Evolutionary conservation across 2,329 filamentous ascomycete species (phyloP), one percentile per base, ranked within the genome.

Genomic region (Fusarium sp.): DNA sequence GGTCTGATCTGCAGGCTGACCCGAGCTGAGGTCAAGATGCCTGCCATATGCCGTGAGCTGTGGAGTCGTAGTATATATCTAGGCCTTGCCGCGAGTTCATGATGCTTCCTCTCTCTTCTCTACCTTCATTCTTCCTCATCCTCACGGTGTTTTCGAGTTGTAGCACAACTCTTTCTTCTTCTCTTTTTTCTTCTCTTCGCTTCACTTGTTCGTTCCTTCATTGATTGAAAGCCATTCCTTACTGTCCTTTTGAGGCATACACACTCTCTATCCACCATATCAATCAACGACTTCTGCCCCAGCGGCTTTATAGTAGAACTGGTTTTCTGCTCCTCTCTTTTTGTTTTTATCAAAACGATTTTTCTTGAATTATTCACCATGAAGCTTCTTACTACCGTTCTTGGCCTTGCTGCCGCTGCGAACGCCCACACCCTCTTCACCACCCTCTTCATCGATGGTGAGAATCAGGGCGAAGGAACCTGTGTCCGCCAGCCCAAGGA

Each of bases 401-500:
- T 82, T 47, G 78, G 76, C 54, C 65, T 86, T 54, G 79, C 80
- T 53, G 73, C 77, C 16, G 65, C 76, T n/a, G 79, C 78, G 23
- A 77, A 75, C 47, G 87, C 86, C 41, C 90, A 92, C 74, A 91
- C 89, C 8, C 77, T 87, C 48, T 87, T 92, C 75, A 90, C 89
- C 3, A 91, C 86, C 6, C 80, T 92, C 48, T 89, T 85, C 69
- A 79, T 92, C 70, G 82, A 91, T 71, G 86, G 86, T 62, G 79
- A 84, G 47, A 84, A 86, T 72, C 89, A 93, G 78, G 92, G 92
- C 64, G 89, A 92, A 74, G 91, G 88, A 29, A 90, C 89, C 26
- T 93, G 91, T 73, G 85, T 94, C 50, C 89, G 92, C 41, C 91
- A 91, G 86, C 87, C 87, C 55, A 82, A 79, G 39, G 80, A 88